phyloP scores from a whole-genome alignment of 2,329 filamentous ascomycete species.

The Setomelanomma holmii region DNA sequence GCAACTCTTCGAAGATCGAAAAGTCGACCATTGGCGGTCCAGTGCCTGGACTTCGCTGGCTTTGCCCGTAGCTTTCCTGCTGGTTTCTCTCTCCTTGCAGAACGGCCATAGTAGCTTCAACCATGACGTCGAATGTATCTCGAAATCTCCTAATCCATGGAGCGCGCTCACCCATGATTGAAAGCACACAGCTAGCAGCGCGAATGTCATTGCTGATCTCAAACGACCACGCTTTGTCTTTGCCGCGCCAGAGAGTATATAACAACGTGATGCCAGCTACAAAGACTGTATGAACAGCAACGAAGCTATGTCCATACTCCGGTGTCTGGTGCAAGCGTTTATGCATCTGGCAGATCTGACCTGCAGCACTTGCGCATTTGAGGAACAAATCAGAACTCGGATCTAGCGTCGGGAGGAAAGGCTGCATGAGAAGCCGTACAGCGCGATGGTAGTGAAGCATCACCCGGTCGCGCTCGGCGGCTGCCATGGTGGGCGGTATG shows the following conservation, averaged over 20 bases:
- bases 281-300: conserved; percentile 54
- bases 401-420: conserved; percentile 57
- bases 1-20: conserved; percentile 13
- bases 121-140: conserved; percentile 18
- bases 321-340: conserved; percentile 52
- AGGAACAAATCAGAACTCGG: conserved; percentile 57
- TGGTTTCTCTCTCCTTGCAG: conserved; percentile 8
- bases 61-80: not conserved
- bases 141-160: conserved; percentile 48
- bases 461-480: conserved; percentile 54
- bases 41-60: not conserved
- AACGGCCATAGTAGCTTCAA: conserved; percentile 18
- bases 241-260: conserved; percentile 53
- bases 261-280: conserved; percentile 53
- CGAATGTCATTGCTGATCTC: conserved; percentile 58
- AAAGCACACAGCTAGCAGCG: conserved; percentile 58
- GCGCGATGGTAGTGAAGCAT: conserved; percentile 60
- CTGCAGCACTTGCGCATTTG: conserved; percentile 51
- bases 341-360: conserved; percentile 53
- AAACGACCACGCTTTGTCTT: conserved; percentile 57
- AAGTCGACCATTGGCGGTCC: conserved; percentile 5
- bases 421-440: conserved; percentile 59
- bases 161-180: conserved; percentile 59
- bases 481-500: conserved; percentile 43
- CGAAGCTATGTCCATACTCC: conserved; percentile 54